Percentiles rank a stretch among this genome's conserved stretches.
Conservation (phyloP, 2,329 filamentous ascomycete species). For the Chalaropsis thielavioides region DNA sequence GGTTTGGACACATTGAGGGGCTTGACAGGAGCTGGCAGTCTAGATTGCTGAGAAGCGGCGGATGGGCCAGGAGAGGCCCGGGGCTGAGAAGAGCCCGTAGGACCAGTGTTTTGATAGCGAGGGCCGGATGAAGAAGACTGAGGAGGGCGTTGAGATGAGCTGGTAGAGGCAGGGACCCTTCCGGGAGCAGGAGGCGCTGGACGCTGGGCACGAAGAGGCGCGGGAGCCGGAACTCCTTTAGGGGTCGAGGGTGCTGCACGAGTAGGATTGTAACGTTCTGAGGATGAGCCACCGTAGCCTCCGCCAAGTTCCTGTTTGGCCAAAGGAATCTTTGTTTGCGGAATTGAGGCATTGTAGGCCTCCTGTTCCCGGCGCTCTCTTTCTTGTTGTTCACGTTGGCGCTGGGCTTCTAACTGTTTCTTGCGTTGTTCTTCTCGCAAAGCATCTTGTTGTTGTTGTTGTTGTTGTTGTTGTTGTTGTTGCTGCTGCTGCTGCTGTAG, state of each 20-base stretch:
- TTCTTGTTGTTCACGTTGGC: constrained; percentile 45
- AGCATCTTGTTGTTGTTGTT: constrained; percentile 39
- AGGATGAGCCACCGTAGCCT: constrained; percentile 29
- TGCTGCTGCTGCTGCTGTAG: constrained; percentile 15
- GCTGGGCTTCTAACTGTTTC: constrained; percentile 46
- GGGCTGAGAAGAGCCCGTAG: constrained; percentile 30
- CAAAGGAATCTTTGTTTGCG: constrained; percentile 62
- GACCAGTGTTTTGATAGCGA: constrained; percentile 36
- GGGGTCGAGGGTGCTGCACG: constrained; percentile 64
- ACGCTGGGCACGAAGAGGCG: constrained; percentile 54
- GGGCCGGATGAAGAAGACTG: constrained; percentile 34
- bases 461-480: constrained; percentile 30
- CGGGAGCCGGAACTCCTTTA: constrained; percentile 41
- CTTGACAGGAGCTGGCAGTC: constrained; percentile 53
- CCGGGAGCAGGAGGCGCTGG: constrained; percentile 59
- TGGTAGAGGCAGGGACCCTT: background rate
- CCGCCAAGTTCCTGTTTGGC: constrained; percentile 84
- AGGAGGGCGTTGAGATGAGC: constrained; percentile 12
- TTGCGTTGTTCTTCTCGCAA: constrained; percentile 44
- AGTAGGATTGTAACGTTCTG: constrained; percentile 72
- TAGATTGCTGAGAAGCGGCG: constrained; percentile 31
- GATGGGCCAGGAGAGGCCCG: background rate
- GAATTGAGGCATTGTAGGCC: constrained; percentile 78
- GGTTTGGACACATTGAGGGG: constrained; percentile 66
- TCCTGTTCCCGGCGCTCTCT: constrained; percentile 62